These are phyloP conservation scores for Phaffia australis DNA, from an alignment of 768 basidiomycete species.

Conservation along the genomic window DNA sequence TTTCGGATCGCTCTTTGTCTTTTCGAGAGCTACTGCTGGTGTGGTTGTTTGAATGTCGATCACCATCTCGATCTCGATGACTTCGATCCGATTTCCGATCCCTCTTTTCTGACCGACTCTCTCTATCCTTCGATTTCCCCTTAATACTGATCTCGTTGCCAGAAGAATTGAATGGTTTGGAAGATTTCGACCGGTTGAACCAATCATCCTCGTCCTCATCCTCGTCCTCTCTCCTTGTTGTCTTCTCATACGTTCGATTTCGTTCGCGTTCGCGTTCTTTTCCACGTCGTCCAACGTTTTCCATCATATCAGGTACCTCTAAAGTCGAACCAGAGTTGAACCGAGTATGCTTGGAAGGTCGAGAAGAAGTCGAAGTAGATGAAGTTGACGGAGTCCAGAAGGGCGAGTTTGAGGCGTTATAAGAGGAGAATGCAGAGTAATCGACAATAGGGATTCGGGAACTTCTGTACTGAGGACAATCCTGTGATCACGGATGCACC, in stretches of 20 bases:
- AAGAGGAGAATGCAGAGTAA: slow-evolving; percentile 24
- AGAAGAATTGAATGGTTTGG: background rate
- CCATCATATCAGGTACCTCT: slow-evolving; percentile 17
- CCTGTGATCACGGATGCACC: background rate
- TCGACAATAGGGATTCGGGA: slow-evolving; percentile 17
- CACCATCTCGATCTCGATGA: slow-evolving; percentile 6
- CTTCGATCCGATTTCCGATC: background rate
- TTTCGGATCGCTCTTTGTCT: background rate
- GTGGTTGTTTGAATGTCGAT: background rate
- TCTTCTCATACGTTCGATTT: slow-evolving; percentile 12
- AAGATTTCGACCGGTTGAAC: slow-evolving; percentile 13
- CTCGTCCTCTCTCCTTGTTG: background rate
- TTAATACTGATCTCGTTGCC: background rate
- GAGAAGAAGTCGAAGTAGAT: background rate
- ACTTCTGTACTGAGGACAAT: slow-evolving; percentile 20
- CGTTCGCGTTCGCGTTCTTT: slow-evolving; percentile 18
- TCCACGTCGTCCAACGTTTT: slow-evolving; percentile 22
- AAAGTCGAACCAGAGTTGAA: slow-evolving; percentile 1
- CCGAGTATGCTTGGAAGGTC: background rate
- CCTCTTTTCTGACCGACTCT: background rate
- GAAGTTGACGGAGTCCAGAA: slow-evolving; percentile 12
- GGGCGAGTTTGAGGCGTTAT: slow-evolving; percentile 24
- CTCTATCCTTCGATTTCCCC: background rate
- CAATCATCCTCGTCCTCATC: slow-evolving; percentile 22
- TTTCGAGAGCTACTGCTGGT: background rate